phyloP scores from a whole-genome alignment of 257 asterid species.

The Nicotiana benthamiana region DNA sequence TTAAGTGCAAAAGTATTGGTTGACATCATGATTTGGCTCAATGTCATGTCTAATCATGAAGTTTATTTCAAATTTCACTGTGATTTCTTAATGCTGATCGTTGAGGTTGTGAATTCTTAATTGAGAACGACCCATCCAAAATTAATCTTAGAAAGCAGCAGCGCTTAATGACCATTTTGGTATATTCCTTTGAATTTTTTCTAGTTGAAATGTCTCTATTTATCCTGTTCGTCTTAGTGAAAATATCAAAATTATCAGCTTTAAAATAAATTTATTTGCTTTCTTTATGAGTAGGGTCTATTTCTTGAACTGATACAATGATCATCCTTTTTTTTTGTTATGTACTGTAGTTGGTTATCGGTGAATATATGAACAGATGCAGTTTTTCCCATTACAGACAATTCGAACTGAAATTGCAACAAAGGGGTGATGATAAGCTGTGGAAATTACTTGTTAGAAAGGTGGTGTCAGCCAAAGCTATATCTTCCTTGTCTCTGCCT shows the following conservation, averaged over 20 bases:
- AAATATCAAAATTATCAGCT: neutral
- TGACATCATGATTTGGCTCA: neutral
- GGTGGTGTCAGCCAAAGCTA: constrained; percentile 52
- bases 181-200: neutral
- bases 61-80: neutral
- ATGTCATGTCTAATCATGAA: neutral
- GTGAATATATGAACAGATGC: neutral
- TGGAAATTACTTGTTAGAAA: constrained; percentile 63
- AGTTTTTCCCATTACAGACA: constrained; percentile 34
- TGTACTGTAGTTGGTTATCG: neutral
- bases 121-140: neutral
- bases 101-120: neutral
- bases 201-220: neutral
- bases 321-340: neutral
- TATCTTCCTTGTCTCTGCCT: constrained; percentile 44
- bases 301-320: neutral
- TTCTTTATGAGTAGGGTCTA: constrained; percentile 6
- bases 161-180: too few species aligned
- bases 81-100: neutral
- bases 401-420: constrained; percentile 49
- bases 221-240: neutral
- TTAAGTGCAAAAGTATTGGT: neutral
- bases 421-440: constrained; percentile 31
- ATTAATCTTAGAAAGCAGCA: neutral
- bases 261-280: neutral